A percentile compares a stretch with the other conserved stretches of the same genome.
These are phyloP conservation scores for Scheffersomyces titani DNA, from an alignment of 1,139 yeast species.

Conservation along the genomic window DNA sequence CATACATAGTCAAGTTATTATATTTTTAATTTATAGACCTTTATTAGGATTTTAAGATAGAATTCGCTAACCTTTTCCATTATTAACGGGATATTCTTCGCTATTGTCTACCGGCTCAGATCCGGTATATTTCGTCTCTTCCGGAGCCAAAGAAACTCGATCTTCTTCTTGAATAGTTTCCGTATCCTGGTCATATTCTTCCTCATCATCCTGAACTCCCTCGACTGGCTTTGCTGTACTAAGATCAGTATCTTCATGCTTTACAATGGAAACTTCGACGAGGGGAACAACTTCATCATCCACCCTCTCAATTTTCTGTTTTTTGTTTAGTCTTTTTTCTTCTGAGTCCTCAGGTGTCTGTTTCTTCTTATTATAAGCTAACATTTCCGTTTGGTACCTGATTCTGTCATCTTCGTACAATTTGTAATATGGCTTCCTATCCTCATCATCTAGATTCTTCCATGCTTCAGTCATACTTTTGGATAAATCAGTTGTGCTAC, in stretches of 20 bases:
- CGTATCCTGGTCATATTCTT: constrained; percentile 9
- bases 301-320: constrained; percentile 11
- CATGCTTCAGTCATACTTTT: constrained; percentile 83
- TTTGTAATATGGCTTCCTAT: constrained; percentile 72
- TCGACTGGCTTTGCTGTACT: neutral
- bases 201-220: constrained; percentile 7
- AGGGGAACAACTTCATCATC: constrained; percentile 8
- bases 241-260: constrained; percentile 4
- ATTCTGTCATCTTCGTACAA: constrained; percentile 78
- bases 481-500: constrained; percentile 63
- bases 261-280: constrained; percentile 3
- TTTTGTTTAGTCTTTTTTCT: constrained; percentile 10
- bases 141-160: constrained; percentile 11
- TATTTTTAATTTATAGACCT: too few species aligned
- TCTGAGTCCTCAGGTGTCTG: constrained; percentile 10
- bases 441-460: constrained; percentile 73
- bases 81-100: constrained; percentile 6
- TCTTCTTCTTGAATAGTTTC: constrained; percentile 1
- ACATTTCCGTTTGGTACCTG: constrained; percentile 76
- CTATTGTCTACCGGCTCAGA: constrained; percentile 16
- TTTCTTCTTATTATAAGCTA: constrained; percentile 52
- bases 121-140: constrained; percentile 14
- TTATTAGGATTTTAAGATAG: too few species aligned
- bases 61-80: neutral
- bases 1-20: too few species aligned